These are phyloP conservation scores for Sclerotinia minor DNA, from an alignment of 2,329 filamentous ascomycete species.

Conservation along the genomic window DNA sequence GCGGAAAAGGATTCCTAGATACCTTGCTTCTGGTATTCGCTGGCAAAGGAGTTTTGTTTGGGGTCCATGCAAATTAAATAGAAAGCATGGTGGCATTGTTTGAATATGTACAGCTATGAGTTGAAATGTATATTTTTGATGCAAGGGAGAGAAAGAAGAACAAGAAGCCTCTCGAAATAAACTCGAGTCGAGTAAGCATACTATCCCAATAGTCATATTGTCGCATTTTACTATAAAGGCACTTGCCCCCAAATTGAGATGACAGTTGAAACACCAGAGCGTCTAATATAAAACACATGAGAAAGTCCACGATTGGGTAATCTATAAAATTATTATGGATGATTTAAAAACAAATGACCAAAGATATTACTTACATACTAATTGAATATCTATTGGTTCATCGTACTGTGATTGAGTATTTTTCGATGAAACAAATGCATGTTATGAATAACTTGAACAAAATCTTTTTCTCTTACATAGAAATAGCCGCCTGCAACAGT, in stretches of 20 bases:
- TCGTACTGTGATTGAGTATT: constrained; percentile 11
- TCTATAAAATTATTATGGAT: not conserved
- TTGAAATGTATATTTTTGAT: not conserved
- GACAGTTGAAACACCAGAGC: constrained; percentile 17
- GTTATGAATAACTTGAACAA: constrained; percentile 1
- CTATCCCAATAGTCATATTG: not conserved
- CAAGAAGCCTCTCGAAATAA: not conserved
- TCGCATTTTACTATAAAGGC: not conserved
- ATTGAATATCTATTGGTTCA: not conserved
- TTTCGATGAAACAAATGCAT: constrained; percentile 11
- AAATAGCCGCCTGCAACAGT: constrained; percentile 17
- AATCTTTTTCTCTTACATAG: not conserved
- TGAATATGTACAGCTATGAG: not conserved
- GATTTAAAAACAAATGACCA: constrained; percentile 5
- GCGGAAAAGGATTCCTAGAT: not conserved
- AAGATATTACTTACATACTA: not conserved
- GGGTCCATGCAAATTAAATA: not conserved
- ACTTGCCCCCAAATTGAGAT: constrained; percentile 15
- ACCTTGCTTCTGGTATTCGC: not conserved
- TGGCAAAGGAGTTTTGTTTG: not conserved
- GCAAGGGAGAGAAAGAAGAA: constrained; percentile 6
- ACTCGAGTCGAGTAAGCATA: constrained; percentile 6
- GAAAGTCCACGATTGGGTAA: constrained; percentile 4
- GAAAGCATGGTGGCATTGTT: not conserved
- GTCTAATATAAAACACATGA: not conserved